phyloP scores from a whole-genome alignment of 176 grass and related monocot genomes.

The barley (Hordeum vulgare) region DNA sequence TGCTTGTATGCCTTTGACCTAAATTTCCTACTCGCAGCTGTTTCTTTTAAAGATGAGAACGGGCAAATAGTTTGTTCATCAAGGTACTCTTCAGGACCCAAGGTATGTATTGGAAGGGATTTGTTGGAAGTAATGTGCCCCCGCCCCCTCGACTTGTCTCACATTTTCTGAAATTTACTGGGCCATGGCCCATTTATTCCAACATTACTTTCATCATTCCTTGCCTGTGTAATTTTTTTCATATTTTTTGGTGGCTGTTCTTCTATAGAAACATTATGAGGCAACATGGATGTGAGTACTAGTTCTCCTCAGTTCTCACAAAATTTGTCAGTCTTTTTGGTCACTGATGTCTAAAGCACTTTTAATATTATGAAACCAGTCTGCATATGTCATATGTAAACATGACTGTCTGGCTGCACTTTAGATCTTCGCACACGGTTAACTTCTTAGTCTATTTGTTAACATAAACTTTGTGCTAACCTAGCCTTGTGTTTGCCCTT shows the following conservation, averaged over 20 bases:
- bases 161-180: not conserved
- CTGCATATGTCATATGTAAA: not conserved
- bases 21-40: conserved; percentile 38
- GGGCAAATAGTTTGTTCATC: conserved; percentile 13
- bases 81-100: conserved; percentile 23
- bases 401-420: not conserved
- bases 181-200: not conserved
- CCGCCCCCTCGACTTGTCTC: not conserved
- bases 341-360: not conserved
- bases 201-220: not conserved
- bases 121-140: not conserved
- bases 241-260: not conserved
- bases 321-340: not conserved
- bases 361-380: not conserved
- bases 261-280: not conserved
- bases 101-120: conserved; percentile 30
- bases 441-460: not conserved
- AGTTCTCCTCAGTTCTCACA: not conserved
- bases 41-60: conserved; percentile 45
- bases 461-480: not conserved
- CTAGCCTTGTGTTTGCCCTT: not conserved
- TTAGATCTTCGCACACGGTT: not conserved
- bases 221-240: not conserved
- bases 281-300: not conserved
- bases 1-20: not conserved